Conservation (phyloP, 495 filamentous ascomycete genomes). For the Lophium mytilinum region DNA sequence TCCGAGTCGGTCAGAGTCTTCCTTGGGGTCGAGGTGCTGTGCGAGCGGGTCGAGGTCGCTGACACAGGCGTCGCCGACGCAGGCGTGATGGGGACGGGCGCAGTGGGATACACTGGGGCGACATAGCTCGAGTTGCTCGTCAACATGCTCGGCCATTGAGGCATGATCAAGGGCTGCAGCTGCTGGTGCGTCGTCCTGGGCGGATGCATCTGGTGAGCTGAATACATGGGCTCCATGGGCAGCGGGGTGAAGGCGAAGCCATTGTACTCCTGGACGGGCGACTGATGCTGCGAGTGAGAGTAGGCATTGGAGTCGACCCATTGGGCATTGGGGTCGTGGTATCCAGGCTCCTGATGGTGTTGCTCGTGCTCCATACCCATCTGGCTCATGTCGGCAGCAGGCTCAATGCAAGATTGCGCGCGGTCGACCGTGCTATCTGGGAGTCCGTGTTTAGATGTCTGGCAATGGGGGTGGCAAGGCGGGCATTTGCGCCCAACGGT, state of each 20-base stretch:
- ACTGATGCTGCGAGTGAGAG: slow-evolving; percentile 32
- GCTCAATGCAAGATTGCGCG: background rate
- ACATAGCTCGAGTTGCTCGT: slow-evolving; percentile 41
- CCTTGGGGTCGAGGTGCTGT: slow-evolving; percentile 55
- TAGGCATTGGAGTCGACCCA: slow-evolving; percentile 28
- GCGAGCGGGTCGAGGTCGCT: slow-evolving; percentile 36
- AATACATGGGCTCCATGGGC: slow-evolving; percentile 39
- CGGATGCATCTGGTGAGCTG: slow-evolving; percentile 29
- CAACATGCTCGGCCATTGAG: slow-evolving; percentile 47
- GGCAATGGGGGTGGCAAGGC: slow-evolving; percentile 7
- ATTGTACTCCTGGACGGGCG: slow-evolving; percentile 40
- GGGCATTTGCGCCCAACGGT: slow-evolving; percentile 16
- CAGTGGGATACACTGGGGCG: slow-evolving; percentile 28
- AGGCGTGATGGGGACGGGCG: slow-evolving; percentile 34
- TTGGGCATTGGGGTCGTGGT: slow-evolving; percentile 26
- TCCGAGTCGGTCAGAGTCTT: slow-evolving; percentile 92
- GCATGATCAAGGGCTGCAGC: slow-evolving; percentile 44
- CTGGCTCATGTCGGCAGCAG: slow-evolving; percentile 28
- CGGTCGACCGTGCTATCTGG: slow-evolving; percentile 30
- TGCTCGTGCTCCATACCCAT: slow-evolving; percentile 36
- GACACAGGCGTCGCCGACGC: slow-evolving; percentile 36
- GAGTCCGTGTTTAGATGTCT: slow-evolving; percentile 17
- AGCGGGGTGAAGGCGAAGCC: slow-evolving; percentile 37
- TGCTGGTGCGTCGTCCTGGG: slow-evolving; percentile 37
- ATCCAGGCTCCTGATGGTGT: slow-evolving; percentile 26